Evolutionary conservation across 139 green algal species (phyloP).

Genomic region (Chlorella vulgaris): DNA sequence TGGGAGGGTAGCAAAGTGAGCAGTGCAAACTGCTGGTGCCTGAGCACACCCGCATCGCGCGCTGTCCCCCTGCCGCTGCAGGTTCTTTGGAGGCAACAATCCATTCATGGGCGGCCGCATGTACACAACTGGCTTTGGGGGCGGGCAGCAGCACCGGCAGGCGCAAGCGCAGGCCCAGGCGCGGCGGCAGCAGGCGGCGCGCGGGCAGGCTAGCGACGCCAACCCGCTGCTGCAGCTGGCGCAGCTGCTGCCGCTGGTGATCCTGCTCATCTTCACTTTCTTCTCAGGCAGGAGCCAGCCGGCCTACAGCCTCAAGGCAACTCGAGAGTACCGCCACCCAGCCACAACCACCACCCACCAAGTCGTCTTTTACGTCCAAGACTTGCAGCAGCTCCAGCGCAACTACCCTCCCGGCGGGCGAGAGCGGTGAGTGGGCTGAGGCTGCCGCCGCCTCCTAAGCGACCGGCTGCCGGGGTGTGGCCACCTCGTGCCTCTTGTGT

Average conservation of each 20-base stretch:
- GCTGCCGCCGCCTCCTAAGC: not conserved
- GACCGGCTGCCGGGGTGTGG: too few species aligned
- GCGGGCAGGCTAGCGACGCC: not conserved
- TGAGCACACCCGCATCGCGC: not conserved
- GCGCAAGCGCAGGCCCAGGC: not conserved
- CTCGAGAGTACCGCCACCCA: slow-evolving; percentile 11
- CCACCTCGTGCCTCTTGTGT: too few species aligned
- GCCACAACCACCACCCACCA: slow-evolving; percentile 28
- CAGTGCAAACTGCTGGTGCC: not conserved
- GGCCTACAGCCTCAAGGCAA: slow-evolving; percentile 36
- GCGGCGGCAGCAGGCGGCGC: not conserved
- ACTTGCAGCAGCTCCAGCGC: slow-evolving; percentile 7
- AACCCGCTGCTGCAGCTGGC: slow-evolving; percentile 40
- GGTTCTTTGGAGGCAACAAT: slow-evolving; percentile 69
- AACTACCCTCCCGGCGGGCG: slow-evolving; percentile 26
- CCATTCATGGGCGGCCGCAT: slow-evolving; percentile 23
- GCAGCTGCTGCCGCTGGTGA: slow-evolving; percentile 53
- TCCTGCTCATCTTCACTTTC: slow-evolving; percentile 63
- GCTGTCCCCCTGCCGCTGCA: slow-evolving; percentile 43
- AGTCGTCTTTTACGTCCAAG: slow-evolving; percentile 38
- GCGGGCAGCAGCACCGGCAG: not conserved
- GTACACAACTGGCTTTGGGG: slow-evolving; percentile 31
- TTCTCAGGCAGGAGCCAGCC: slow-evolving; percentile 30
- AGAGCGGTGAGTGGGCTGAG: slow-evolving; percentile 8
- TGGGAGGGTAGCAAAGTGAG: too few species aligned